A percentile compares a stretch with the other conserved stretches of the same genome.
Conservation (phyloP, 169 alveolate species). For the Condylostoma magnum region DNA sequence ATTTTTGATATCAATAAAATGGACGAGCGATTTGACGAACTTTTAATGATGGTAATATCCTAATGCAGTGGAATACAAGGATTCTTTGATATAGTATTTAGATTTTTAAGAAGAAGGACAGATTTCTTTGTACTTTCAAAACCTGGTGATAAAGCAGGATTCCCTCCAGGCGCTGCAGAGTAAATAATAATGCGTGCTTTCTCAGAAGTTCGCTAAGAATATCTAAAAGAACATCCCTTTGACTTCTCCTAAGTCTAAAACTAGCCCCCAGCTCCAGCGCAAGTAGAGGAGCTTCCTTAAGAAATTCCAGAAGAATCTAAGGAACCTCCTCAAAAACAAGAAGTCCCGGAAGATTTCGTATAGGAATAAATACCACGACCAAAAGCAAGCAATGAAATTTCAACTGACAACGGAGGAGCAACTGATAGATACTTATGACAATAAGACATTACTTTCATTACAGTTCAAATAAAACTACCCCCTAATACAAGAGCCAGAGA, state of each 20-base stretch:
- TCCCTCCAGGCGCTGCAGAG: conserved; percentile 76
- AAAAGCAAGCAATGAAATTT: conserved; percentile 36
- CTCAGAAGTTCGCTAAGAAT: background rate
- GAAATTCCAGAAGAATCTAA: background rate
- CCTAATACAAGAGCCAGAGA: conserved; percentile 55
- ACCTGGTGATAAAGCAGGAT: conserved; percentile 79
- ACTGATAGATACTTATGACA: conserved; percentile 77
- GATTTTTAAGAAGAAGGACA: conserved; percentile 71
- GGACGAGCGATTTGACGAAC: conserved; percentile 81
- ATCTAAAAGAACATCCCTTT: conserved; percentile 15
- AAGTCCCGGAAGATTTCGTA: conserved; percentile 12
- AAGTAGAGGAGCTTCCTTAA: background rate
- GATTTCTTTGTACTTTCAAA: conserved; percentile 76
- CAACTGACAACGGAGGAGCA: conserved; percentile 74
- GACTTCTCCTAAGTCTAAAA: background rate
- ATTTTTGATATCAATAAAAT: too few relatives aligned
- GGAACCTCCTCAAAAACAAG: conserved; percentile 21
- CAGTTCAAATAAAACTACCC: conserved; percentile 63
- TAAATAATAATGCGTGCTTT: conserved; percentile 37
- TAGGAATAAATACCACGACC: background rate
- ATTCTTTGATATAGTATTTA: conserved; percentile 86
- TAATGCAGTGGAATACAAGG: conserved; percentile 92
- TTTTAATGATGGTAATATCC: conserved; percentile 90
- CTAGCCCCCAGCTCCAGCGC: conserved; percentile 5
- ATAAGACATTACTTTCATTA: conserved; percentile 62